Conservation (phyloP, 75 land plant species). For the Pinus tabuliformis region DNA sequence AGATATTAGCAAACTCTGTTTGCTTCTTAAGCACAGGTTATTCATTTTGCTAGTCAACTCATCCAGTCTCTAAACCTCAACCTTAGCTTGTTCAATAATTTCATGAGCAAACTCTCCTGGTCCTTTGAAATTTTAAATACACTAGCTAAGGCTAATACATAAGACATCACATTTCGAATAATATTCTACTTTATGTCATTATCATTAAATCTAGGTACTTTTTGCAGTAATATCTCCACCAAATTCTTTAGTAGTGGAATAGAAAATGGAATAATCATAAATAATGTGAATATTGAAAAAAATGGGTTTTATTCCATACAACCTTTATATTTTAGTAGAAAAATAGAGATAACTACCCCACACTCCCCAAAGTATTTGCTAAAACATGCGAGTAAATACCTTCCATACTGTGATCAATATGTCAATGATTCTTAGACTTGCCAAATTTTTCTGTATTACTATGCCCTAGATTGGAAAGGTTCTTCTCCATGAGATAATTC, state of each 20-base stretch:
- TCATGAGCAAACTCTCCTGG: too few relatives aligned
- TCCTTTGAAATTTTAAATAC: too few relatives aligned
- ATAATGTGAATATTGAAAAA: conserved; percentile 90
- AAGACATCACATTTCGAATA: too few relatives aligned
- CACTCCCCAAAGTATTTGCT: conserved; percentile 94
- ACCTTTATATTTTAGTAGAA: conserved; percentile 87
- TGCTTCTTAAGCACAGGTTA: too few relatives aligned
- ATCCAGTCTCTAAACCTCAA: too few relatives aligned
- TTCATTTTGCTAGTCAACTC: too few relatives aligned
- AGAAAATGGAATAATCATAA: conserved; percentile 76
- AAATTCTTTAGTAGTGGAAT: conserved; percentile 80
- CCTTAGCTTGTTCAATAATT: too few relatives aligned
- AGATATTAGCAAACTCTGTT: too few relatives aligned
- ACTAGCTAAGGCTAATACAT: too few relatives aligned
- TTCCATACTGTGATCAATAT: conserved; percentile 93
- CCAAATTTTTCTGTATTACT: conserved; percentile 5
- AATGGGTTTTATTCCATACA: conserved; percentile 90
- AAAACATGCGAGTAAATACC: conserved; percentile 93
- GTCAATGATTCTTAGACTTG: conserved; percentile 33
- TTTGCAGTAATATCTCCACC: conserved; percentile 86
- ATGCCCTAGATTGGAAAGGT: conserved; percentile 12
- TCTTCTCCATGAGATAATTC: conserved; percentile 14
- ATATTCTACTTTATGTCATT: conserved; percentile 40
- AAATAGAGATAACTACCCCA: conserved; percentile 94
- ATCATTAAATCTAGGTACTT: conserved; percentile 72